These are phyloP conservation scores for slime mould (Dictyostelium discoideum) DNA, from an alignment of 78 protist genomes.

Conservation along the genomic window DNA sequence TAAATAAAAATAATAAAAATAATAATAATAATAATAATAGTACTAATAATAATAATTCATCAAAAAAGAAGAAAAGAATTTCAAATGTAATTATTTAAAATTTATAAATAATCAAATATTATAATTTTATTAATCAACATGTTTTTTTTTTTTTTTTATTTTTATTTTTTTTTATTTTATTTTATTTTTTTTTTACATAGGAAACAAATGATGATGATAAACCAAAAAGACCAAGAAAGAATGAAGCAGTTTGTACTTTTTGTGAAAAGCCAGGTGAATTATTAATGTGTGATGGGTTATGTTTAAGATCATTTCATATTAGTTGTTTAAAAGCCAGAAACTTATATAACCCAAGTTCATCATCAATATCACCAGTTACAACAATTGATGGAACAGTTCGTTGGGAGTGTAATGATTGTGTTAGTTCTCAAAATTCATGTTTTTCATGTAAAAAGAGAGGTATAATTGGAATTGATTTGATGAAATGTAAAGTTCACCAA, in stretches of 20 bases:
- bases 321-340: not conserved
- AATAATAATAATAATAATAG: not conserved
- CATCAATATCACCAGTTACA: not conserved
- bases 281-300: constrained; percentile 71
- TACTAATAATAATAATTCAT: not conserved
- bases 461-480: constrained; percentile 37
- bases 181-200: not conserved
- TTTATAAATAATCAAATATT: too few relatives aligned
- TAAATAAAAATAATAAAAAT: not conserved
- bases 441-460: constrained; percentile 65
- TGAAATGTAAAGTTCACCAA: constrained; percentile 74
- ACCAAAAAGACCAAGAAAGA: constrained; percentile 69
- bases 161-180: not conserved
- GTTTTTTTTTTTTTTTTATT: not conserved
- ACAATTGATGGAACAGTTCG: not conserved
- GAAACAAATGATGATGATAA: constrained; percentile 10
- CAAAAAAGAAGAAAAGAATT: constrained; percentile 1
- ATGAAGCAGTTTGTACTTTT: constrained; percentile 55
- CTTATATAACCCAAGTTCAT: not conserved
- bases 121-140: too few relatives aligned
- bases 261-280: constrained; percentile 55
- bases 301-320: constrained; percentile 58
- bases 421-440: constrained; percentile 25
- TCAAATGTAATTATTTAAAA: not conserved
- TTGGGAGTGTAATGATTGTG: constrained; percentile 72